A percentile compares a stretch with the other conserved stretches of the same genome.
Conservation (phyloP, 139 green algal species). For the Coccomyxa sp. region DNA sequence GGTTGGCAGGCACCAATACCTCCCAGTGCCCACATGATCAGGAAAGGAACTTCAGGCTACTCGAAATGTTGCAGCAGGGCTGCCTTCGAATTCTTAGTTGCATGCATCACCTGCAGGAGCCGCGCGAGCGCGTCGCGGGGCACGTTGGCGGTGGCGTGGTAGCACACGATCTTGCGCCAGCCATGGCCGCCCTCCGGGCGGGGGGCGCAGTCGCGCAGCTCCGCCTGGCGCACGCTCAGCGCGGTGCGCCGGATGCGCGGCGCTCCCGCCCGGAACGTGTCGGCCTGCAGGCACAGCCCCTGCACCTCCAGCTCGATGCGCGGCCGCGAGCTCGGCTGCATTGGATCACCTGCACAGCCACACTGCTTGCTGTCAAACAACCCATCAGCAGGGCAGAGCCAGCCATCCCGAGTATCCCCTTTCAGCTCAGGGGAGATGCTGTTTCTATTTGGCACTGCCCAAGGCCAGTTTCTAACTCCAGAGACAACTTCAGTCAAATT, state of each 20-base stretch:
- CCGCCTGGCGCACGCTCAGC: slow-evolving; percentile 36
- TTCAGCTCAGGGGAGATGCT: too few relatives aligned
- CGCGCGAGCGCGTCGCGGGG: background rate
- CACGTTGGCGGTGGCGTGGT: slow-evolving; percentile 14
- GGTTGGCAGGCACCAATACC: too few relatives aligned
- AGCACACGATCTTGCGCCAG: slow-evolving; percentile 18
- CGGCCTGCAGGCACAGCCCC: slow-evolving; percentile 27
- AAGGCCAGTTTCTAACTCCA: too few relatives aligned
- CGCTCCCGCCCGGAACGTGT: slow-evolving; percentile 19
- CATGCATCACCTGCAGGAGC: slow-evolving; percentile 1
- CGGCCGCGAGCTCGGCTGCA: background rate
- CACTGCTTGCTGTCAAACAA: too few relatives aligned
- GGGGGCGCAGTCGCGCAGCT: slow-evolving; percentile 33
- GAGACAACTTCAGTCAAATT: too few relatives aligned
- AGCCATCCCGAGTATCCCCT: too few relatives aligned
- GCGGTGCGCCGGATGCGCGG: slow-evolving; percentile 31
- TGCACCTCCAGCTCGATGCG: slow-evolving; percentile 51
- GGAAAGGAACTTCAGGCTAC: too few relatives aligned
- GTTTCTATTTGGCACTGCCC: too few relatives aligned
- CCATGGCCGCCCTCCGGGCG: background rate
- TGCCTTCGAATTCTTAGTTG: too few relatives aligned
- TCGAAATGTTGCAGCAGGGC: too few relatives aligned
- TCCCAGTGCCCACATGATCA: too few relatives aligned
- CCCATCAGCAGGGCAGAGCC: too few relatives aligned
- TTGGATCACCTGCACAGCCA: background rate